A percentile compares a stretch with the other conserved stretches of the same genome.
Evolutionary conservation across 2,329 filamentous ascomycete species (phyloP).

Genomic region (Orbilia quercus): DNA sequence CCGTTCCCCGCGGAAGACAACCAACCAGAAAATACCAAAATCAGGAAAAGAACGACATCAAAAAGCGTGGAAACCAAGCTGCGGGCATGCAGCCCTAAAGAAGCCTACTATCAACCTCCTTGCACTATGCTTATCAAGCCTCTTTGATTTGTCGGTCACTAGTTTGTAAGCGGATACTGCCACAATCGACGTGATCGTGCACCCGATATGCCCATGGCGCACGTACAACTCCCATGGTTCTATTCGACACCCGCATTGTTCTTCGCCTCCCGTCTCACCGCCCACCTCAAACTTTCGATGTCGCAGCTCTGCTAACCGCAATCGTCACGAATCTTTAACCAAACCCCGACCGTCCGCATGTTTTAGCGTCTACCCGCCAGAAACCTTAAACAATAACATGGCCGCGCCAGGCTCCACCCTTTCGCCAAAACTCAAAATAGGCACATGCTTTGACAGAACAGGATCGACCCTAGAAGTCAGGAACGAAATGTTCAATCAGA

Average conservation of each 20-base stretch:
- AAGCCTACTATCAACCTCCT: background rate
- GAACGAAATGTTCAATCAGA: background rate
- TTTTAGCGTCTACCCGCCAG: background rate
- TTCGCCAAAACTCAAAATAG: conserved; percentile 21
- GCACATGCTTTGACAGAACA: too few species aligned
- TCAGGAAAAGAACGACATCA: too few species aligned
- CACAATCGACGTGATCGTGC: background rate
- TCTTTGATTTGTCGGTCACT: background rate
- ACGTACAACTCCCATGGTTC: too few species aligned
- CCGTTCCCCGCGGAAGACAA: background rate
- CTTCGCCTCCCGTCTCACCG: background rate
- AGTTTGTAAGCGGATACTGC: background rate
- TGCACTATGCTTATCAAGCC: background rate
- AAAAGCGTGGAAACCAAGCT: too few species aligned
- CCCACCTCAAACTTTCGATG: background rate
- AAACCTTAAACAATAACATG: too few species aligned
- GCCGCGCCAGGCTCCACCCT: too few species aligned
- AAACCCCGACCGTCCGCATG: background rate
- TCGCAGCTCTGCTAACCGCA: background rate
- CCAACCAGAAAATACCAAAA: too few species aligned
- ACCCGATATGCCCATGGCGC: background rate
- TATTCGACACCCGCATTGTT: too few species aligned
- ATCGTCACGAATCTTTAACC: background rate
- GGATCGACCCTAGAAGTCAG: background rate
- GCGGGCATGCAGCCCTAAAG: background rate